phyloP scores from a whole-genome alignment of 306 rosid genomes.

The Senna tora region DNA sequence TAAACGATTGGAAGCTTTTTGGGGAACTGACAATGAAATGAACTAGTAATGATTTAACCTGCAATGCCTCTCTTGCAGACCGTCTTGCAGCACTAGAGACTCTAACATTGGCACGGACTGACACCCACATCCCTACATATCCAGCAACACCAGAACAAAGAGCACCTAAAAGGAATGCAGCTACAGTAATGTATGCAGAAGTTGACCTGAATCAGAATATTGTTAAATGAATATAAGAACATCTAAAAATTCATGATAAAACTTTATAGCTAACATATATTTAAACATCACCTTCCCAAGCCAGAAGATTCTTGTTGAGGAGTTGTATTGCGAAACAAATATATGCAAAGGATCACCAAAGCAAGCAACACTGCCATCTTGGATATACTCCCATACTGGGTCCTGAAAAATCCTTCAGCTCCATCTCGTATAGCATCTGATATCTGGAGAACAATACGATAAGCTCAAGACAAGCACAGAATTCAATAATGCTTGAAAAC shows the following conservation, averaged over 20 bases:
- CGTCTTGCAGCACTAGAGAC: conserved; percentile 99
- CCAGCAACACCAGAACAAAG: conserved; percentile 96
- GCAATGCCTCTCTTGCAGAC: conserved; percentile 98
- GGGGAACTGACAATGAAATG: conserved; percentile 36
- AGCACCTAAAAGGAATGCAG: conserved; percentile 95
- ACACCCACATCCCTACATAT: conserved; percentile 99
- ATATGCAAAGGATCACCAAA: conserved; percentile 78
- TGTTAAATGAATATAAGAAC: conserved; percentile 35
- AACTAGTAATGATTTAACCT: conserved; percentile 60
- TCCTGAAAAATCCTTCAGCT: conserved; percentile 97
- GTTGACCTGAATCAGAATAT: conserved; percentile 72
- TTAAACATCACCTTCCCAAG: conserved; percentile 74
- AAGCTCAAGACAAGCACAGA: conserved; percentile 45
- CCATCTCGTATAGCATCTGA: conserved; percentile 99
- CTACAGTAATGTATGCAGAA: conserved; percentile 91
- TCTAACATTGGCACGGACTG: conserved; percentile 98
- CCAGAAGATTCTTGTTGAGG: conserved; percentile 95
- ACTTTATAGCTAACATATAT: conserved; percentile 17
- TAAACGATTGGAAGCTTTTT: conserved; percentile 31
- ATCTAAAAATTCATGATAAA: conserved; percentile 23
- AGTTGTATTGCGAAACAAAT: conserved; percentile 82
- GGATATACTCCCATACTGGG: conserved; percentile 96
- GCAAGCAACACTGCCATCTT: conserved; percentile 97
- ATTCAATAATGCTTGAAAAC: neutral
- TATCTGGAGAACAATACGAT: conserved; percentile 64